Base-by-base conservation (phyloP, 148 eudicot genomes). In the Oxyria digyna region DNA sequence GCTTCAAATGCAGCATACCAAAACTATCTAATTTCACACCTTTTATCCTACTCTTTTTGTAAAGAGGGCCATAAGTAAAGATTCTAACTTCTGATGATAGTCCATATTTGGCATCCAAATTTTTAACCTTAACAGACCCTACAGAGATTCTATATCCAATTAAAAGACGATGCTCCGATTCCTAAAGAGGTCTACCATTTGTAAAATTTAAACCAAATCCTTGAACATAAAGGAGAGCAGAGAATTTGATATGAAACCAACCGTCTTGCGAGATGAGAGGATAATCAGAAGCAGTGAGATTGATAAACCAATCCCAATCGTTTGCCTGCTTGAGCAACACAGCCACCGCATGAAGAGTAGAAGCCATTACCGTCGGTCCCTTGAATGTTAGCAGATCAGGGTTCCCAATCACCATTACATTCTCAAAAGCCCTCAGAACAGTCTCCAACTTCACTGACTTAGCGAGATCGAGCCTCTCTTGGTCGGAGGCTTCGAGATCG, bases 301-400 rank as follows among this genome's bases (percentile, higher is more conserved):
- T 94, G 33, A 94, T 70, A 79, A 94, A 94, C 99, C 99, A 94
- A 52, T 91, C 97, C 99, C 99, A 94, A 41, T 73, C 75, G 65
- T 38, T 42, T 7, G 78, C 79, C 75, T 57, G 77, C 83, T 80
- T 84, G 70, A 84, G 69, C 81, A 94, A 29, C 72, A 94, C 49
- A 4, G 99, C 97, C 33, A 82, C 73, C 7, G 79, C 93, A 48
- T 91, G 96, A 9, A 94, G 78, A 3, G 74, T 74, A 8, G 81
- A 70, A 6, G 99, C 91, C 42, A 82, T 71, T 72, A 52, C 71
- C 4, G 99, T 88, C 3, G 97, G 97, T 9, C 99, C 99, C 37
- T 83, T 88, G 1, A 68, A 12, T 7, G 97, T 94, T 2, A 94
- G 76, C 85, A 90, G 73, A 80, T 94, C 79, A 0, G 93, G 80